phyloP scores from a whole-genome alignment of 768 basidiomycete genomes.

The Lactarius trivialis region DNA sequence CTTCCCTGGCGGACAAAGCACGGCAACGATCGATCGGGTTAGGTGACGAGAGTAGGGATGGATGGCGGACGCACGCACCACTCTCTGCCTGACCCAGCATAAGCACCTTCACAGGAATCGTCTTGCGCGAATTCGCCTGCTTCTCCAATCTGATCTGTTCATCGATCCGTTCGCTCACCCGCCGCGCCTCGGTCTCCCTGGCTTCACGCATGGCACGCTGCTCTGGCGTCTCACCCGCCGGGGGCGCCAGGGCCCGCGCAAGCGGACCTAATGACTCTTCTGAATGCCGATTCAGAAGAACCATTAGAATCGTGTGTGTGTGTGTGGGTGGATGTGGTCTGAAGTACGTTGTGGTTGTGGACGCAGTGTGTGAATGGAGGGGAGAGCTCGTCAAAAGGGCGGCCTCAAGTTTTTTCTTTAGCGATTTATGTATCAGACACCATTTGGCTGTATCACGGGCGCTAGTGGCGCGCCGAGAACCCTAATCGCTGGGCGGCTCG shows the following conservation, averaged over 20 bases:
- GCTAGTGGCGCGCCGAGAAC: not conserved
- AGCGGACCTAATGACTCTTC: slow-evolving; percentile 3
- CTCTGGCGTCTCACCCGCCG: slow-evolving; percentile 18
- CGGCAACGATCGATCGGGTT: not conserved
- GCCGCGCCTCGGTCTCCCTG: slow-evolving; percentile 24
- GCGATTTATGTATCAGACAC: slow-evolving; percentile 4
- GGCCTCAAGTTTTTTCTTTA: no score
- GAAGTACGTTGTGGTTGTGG: not conserved
- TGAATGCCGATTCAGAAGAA: not conserved
- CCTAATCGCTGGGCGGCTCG: not conserved
- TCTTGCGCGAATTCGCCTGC: slow-evolving; percentile 20
- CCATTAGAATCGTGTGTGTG: not conserved
- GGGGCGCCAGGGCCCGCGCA: not conserved
- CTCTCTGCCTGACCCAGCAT: slow-evolving; percentile 24
- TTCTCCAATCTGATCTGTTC: slow-evolving; percentile 22
- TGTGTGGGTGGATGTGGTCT: not conserved
- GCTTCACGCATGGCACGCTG: slow-evolving; percentile 22
- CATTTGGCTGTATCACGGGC: not conserved
- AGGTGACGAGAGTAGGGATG: not conserved
- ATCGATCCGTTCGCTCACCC: slow-evolving; percentile 26
- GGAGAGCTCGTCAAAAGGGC: not conserved
- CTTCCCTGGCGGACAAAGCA: not conserved
- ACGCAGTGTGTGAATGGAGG: not conserved
- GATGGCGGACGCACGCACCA: slow-evolving; percentile 17
- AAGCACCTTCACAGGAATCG: slow-evolving; percentile 25